Conservation (phyloP, 2,329 filamentous ascomycete species). For the Diplodia mutila region DNA sequence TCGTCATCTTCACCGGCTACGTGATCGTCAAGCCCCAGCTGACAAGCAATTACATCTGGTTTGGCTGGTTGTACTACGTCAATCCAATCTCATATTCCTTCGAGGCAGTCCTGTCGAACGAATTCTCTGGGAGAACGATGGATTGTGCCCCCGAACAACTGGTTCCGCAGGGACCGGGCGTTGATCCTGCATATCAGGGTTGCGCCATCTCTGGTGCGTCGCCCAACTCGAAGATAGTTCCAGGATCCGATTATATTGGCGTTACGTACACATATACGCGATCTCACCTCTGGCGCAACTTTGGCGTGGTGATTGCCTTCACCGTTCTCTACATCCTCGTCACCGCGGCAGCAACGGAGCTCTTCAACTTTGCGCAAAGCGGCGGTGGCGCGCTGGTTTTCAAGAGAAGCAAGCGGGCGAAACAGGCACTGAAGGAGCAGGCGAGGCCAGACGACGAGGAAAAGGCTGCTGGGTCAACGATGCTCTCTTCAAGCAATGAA, state of each 20-base stretch:
- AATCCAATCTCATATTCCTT: constrained; percentile 64
- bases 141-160: constrained; percentile 62
- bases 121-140: constrained; percentile 63
- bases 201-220: constrained; percentile 64
- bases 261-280: constrained; percentile 62
- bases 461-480: constrained; percentile 46
- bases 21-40: constrained; percentile 68
- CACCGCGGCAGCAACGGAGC: constrained; percentile 71
- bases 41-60: constrained; percentile 65
- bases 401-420: constrained; percentile 67
- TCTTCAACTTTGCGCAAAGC: constrained; percentile 63
- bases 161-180: constrained; percentile 62
- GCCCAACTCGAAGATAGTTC: constrained; percentile 55
- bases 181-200: constrained; percentile 62
- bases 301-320: constrained; percentile 77
- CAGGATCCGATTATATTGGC: constrained; percentile 59
- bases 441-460: constrained; percentile 60
- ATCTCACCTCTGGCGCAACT: constrained; percentile 70
- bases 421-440: constrained; percentile 55
- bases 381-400: constrained; percentile 73
- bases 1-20: constrained; percentile 68
- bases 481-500: constrained; percentile 33
- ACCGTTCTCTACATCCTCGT: constrained; percentile 73
- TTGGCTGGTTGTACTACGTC: constrained; percentile 54
- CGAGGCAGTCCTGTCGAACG: constrained; percentile 69